A percentile compares a stretch with the other conserved stretches of the same genome.
phyloP scores from a whole-genome alignment of 495 filamentous ascomycete species.

The Diplogelasinospora grovesii region DNA sequence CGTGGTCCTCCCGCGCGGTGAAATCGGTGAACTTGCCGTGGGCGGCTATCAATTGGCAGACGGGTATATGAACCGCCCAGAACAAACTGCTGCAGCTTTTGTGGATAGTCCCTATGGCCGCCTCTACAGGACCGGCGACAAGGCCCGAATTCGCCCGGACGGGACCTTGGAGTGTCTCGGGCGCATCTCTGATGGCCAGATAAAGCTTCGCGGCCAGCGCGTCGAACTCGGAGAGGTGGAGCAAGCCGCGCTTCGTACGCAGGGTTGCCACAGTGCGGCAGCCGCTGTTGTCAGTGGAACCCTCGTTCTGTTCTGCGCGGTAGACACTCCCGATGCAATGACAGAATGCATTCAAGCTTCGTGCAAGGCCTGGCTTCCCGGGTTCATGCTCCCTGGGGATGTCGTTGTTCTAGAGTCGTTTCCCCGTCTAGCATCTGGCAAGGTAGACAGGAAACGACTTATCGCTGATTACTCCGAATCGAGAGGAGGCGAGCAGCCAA shows the following conservation, averaged over 20 bases:
- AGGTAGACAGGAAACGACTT: slow-evolving; percentile 63
- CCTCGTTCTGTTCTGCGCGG: slow-evolving; percentile 63
- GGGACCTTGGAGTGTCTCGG: slow-evolving; percentile 78
- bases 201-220: slow-evolving; percentile 76
- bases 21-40: slow-evolving; percentile 73
- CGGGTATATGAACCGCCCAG: slow-evolving; percentile 75
- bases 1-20: slow-evolving; percentile 54
- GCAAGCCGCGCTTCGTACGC: slow-evolving; percentile 51
- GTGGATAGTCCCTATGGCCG: slow-evolving; percentile 46
- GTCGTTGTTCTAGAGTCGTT: slow-evolving; percentile 54
- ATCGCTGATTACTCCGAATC: slow-evolving; percentile 45
- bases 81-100: slow-evolving; percentile 69
- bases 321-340: slow-evolving; percentile 24
- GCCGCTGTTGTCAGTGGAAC: slow-evolving; percentile 53
- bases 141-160: slow-evolving; percentile 58
- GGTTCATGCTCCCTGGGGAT: slow-evolving; percentile 71
- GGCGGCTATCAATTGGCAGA: slow-evolving; percentile 73
- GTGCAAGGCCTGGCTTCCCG: slow-evolving; percentile 66
- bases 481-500: neutral
- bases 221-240: slow-evolving; percentile 83
- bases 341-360: slow-evolving; percentile 40
- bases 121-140: slow-evolving; percentile 83
- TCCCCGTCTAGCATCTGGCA: slow-evolving; percentile 70
- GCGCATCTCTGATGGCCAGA: slow-evolving; percentile 67
- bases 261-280: slow-evolving; percentile 47